These are phyloP conservation scores for Incumbomyces delicatus DNA, from an alignment of 2,329 filamentous ascomycete species.

Conservation along the genomic window DNA sequence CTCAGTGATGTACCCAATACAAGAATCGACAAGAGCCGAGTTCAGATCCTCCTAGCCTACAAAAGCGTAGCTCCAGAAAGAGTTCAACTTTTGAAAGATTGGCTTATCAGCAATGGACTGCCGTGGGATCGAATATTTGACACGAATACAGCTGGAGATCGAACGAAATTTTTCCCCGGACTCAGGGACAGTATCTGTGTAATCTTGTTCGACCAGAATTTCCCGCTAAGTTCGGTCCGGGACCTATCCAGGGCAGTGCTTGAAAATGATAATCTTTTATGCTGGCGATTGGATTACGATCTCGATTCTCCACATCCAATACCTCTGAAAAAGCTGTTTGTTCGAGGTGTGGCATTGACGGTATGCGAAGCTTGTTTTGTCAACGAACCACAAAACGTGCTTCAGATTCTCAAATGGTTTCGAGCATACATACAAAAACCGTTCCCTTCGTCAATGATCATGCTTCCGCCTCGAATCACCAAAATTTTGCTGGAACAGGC, in stretches of 20 bases:
- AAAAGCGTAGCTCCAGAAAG: neutral
- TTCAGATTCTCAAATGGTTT: slow-evolving; percentile 5
- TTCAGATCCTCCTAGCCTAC: neutral
- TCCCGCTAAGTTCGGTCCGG: neutral
- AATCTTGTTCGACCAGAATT: slow-evolving; percentile 1
- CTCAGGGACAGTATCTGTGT: slow-evolving; percentile 1
- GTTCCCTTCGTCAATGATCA: neutral
- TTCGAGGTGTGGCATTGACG: neutral
- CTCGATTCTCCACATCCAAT: neutral
- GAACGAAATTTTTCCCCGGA: neutral
- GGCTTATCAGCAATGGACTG: neutral
- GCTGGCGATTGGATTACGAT: slow-evolving; percentile 1
- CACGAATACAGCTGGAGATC: neutral
- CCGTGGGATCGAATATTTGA: slow-evolving; percentile 1
- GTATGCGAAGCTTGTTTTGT: slow-evolving; percentile 4
- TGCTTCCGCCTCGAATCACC: slow-evolving; percentile 2
- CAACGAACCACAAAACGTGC: neutral
- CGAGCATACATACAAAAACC: neutral
- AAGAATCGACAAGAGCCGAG: neutral
- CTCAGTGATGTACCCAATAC: neutral
- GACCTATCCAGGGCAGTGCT: neutral
- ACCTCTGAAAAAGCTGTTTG: neutral
- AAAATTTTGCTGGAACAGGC: slow-evolving; percentile 1
- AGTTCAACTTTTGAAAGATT: neutral
- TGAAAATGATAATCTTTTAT: slow-evolving; percentile 6